These are phyloP conservation scores for Leccinum subrobustum DNA, from an alignment of 1,284 basidiomycete genomes.

Conservation along the genomic window DNA sequence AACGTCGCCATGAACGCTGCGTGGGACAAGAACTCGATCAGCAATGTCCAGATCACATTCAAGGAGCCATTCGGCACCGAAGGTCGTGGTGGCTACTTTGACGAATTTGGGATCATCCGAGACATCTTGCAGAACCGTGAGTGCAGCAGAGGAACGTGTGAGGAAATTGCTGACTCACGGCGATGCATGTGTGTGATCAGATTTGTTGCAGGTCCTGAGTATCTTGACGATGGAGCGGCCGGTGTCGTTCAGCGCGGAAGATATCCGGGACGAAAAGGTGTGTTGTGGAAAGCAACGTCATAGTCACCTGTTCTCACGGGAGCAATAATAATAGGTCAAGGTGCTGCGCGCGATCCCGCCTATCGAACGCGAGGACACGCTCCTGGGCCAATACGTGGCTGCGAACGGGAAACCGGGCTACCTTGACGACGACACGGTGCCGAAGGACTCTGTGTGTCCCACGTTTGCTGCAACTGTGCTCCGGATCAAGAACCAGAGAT, in stretches of 20 bases:
- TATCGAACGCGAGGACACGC: constrained; percentile 72
- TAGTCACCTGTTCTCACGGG: constrained; percentile 15
- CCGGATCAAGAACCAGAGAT: constrained; percentile 91
- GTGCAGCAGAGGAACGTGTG: constrained; percentile 33
- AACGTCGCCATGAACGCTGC: constrained; percentile 84
- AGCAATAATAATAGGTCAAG: constrained; percentile 68
- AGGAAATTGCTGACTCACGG: constrained; percentile 9
- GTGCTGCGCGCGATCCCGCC: constrained; percentile 88
- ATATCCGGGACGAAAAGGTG: constrained; percentile 97
- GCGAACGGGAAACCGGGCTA: constrained; percentile 95
- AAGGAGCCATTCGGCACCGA: constrained; percentile 98
- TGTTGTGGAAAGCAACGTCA: constrained; percentile 14
- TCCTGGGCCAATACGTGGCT: constrained; percentile 90
- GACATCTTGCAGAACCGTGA: constrained; percentile 95
- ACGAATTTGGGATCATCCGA: constrained; percentile 97
- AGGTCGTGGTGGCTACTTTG: constrained; percentile 96
- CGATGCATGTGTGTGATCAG: constrained; percentile 42
- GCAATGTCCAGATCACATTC: constrained; percentile 97
- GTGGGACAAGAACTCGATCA: constrained; percentile 94
- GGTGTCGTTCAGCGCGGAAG: constrained; percentile 94
- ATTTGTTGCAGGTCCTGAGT: constrained; percentile 89
- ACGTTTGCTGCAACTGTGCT: constrained; percentile 89
- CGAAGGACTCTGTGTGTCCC: constrained; percentile 87
- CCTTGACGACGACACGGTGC: constrained; percentile 92
- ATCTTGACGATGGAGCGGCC: constrained; percentile 95